Conservation (phyloP, 1,284 basidiomycete genomes). For the Phylloboletellus chloephorus region DNA sequence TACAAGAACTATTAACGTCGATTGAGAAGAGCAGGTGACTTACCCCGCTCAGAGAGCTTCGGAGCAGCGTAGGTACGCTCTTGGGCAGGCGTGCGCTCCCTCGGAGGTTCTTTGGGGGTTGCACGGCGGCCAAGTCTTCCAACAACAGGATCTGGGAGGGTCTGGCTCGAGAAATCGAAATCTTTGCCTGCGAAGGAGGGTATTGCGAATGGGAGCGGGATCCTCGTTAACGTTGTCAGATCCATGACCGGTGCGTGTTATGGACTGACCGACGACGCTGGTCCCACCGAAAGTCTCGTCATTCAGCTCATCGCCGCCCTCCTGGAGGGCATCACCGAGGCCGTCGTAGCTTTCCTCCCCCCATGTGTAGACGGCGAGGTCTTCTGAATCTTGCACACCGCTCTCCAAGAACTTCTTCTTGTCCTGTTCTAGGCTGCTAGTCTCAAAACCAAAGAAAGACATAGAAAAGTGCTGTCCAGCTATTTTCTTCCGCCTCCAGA, state of each 20-base stretch:
- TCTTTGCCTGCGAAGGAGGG: slow-evolving; percentile 63
- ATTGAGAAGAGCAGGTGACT: slow-evolving; percentile 18
- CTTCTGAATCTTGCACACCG: slow-evolving; percentile 56
- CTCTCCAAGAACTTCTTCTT: slow-evolving; percentile 51
- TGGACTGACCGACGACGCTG: slow-evolving; percentile 71
- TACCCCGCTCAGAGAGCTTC: slow-evolving; percentile 28
- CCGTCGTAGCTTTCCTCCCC: slow-evolving; percentile 87
- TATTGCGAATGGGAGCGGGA: slow-evolving; percentile 3
- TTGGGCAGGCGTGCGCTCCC: slow-evolving; percentile 29
- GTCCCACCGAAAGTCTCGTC: slow-evolving; percentile 90
- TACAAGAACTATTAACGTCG: slow-evolving; percentile 1
- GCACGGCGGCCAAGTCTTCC: slow-evolving; percentile 16
- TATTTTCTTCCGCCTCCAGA: slow-evolving; percentile 18
- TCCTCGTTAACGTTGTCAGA: slow-evolving; percentile 15
- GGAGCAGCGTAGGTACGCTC: slow-evolving; percentile 18
- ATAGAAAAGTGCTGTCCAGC: slow-evolving; percentile 36
- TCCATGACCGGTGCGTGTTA: slow-evolving; percentile 33
- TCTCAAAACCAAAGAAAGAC: slow-evolving; percentile 79
- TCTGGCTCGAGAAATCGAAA: slow-evolving; percentile 78
- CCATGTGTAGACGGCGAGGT: slow-evolving; percentile 84
- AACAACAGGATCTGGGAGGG: slow-evolving; percentile 29
- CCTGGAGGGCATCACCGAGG: slow-evolving; percentile 82
- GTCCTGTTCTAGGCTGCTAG: slow-evolving; percentile 58
- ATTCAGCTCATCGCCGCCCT: slow-evolving; percentile 87
- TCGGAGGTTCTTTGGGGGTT: slow-evolving; percentile 20